Evolutionary conservation across 2,329 filamentous ascomycete species (phyloP), one percentile per base, ranked within the genome.

Genomic region (Diaporthe humulicola): DNA sequence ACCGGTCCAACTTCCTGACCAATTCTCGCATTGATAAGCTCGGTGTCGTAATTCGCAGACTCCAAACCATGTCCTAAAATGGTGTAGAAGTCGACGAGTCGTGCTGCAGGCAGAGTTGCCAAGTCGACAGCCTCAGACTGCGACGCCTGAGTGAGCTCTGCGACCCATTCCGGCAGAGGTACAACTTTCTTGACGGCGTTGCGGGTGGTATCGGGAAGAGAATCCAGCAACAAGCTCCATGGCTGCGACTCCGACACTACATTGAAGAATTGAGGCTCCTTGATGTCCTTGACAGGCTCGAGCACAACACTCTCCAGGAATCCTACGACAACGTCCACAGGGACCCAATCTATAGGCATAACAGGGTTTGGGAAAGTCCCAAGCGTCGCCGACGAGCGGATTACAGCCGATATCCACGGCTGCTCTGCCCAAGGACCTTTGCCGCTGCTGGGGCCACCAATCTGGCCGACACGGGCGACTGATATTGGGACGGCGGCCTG

Each of bases 371-470:
- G 78, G 1, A 77, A 67, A 15, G n/a, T 74, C 0, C 57, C 52
- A 3, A 78, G 60, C 14, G 76, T 73, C 70, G 75, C 77, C 0
- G 78, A 60, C 0, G 77, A 79, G 22, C 67, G 52, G 5, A 78
- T n/a, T 7, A 80, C 58, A 15, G 78, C 75, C 5, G 79, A 79
- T 1, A 79, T 75, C 79, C 79, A 79, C 7, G 76, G 73, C 64
- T 80, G 78, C 12, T 81, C 78, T 2, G 76, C 60, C 77, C 77
- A 79, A 1, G 19, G 22, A 40, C 38, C 22, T 4, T 56, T 25
- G 52, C 64, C 25, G 7, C 14, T 33, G 25, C 42, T 61, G 2
- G 64, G 71, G 0, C 79, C 79, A 15, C 78, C 79, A 3, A 79
- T 48, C 36, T 79, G 78, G 30, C 77, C 64, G 8, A 79, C 70